phyloP scores from a whole-genome alignment of 768 basidiomycete species.

The Pleurotus platypus region DNA sequence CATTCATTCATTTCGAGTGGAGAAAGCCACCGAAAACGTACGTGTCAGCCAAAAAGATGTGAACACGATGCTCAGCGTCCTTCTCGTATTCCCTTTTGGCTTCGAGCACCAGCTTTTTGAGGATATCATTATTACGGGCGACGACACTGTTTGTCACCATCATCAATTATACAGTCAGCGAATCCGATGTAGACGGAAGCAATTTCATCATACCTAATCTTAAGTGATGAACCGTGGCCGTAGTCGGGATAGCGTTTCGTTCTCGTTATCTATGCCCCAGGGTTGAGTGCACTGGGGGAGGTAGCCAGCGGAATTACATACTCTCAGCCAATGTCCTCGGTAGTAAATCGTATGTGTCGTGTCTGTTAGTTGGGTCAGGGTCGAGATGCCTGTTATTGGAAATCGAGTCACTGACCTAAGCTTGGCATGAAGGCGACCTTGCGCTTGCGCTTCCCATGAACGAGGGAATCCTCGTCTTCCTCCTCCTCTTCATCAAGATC shows the following conservation, averaged over 20 bases:
- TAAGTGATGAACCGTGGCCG: slow-evolving; percentile 68
- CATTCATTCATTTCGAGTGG: slow-evolving; percentile 10
- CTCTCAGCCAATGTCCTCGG: slow-evolving; percentile 84
- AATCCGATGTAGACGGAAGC: slow-evolving; percentile 14
- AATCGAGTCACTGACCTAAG: slow-evolving; percentile 47
- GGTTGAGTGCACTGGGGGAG: slow-evolving; percentile 16
- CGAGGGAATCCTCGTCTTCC: slow-evolving; percentile 50
- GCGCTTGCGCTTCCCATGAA: slow-evolving; percentile 70
- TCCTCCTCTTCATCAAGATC: slow-evolving; percentile 81
- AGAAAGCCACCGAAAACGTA: slow-evolving; percentile 35
- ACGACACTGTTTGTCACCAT: slow-evolving; percentile 55
- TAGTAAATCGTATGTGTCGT: slow-evolving; percentile 90
- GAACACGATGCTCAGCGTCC: slow-evolving; percentile 86
- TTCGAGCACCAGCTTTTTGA: slow-evolving; percentile 83
- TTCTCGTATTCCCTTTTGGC: slow-evolving; percentile 89
- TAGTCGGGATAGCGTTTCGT: slow-evolving; percentile 77
- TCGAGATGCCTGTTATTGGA: slow-evolving; percentile 8
- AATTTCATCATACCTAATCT: slow-evolving; percentile 59
- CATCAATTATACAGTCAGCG: not conserved
- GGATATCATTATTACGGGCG: slow-evolving; percentile 82
- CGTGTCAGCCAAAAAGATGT: slow-evolving; percentile 88
- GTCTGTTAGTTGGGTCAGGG: slow-evolving; percentile 38
- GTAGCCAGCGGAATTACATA: slow-evolving; percentile 28
- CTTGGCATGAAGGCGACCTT: slow-evolving; percentile 87
- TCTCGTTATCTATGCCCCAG: slow-evolving; percentile 61